phyloP scores from a whole-genome alignment of 345 rosid species.

The Lumnitzera littorea region DNA sequence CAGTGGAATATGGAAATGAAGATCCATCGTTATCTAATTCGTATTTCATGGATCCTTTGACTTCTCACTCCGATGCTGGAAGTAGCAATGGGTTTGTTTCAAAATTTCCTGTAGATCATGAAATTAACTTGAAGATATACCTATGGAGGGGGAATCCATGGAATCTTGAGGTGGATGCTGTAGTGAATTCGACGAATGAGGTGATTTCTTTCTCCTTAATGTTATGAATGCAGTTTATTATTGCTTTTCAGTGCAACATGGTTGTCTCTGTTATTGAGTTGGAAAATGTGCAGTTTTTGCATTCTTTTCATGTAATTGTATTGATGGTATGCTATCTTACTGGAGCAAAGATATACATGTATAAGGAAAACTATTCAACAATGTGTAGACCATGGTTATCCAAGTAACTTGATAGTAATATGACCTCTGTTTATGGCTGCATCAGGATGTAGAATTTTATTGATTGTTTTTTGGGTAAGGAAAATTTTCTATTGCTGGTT shows the following conservation, averaged over 20 bases:
- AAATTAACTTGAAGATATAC: slow-evolving; percentile 76
- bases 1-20: slow-evolving; percentile 51
- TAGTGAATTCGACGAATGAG: slow-evolving; percentile 96
- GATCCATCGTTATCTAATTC: slow-evolving; percentile 61
- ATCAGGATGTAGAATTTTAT: no score
- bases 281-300: no score
- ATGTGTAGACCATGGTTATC: no score
- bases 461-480: no score
- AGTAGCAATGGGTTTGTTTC: slow-evolving; percentile 56
- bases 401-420: no score
- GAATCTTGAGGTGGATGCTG: slow-evolving; percentile 99
- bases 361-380: no score
- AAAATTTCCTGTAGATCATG: slow-evolving; percentile 83
- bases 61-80: slow-evolving; percentile 49
- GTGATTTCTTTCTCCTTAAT: slow-evolving; percentile 18
- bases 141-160: slow-evolving; percentile 98
- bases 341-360: no score
- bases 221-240: neutral
- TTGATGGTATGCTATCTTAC: no score
- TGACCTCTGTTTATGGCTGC: no score
- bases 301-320: no score
- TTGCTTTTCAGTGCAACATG: neutral
- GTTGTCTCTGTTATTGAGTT: neutral
- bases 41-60: slow-evolving; percentile 72
- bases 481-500: no score